Conservation (phyloP, 2,329 filamentous ascomycete species). For the Epichloe gansuensis region DNA sequence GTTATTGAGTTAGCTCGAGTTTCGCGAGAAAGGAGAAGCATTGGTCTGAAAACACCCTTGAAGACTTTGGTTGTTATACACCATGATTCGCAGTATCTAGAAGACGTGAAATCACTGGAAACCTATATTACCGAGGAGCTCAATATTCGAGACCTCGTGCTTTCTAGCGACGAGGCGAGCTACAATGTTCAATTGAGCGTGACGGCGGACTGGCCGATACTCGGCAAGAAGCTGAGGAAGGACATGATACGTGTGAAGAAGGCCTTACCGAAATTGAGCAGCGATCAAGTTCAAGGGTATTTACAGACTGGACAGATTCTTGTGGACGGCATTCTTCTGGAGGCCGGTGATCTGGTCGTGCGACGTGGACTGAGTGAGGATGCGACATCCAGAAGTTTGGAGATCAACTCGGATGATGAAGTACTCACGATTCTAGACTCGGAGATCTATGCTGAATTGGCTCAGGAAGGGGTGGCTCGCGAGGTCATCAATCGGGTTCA, state of each 20-base stretch:
- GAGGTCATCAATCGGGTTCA: constrained; percentile 93
- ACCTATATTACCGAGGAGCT: constrained; percentile 86
- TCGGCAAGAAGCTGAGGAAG: constrained; percentile 97
- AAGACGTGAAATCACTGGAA: constrained; percentile 75
- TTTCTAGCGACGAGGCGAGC: constrained; percentile 76
- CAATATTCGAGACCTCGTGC: constrained; percentile 74
- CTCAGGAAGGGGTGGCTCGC: constrained; percentile 76
- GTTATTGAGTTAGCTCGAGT: constrained; percentile 86
- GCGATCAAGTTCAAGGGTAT: constrained; percentile 70
- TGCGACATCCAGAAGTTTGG: constrained; percentile 58
- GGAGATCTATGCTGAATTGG: constrained; percentile 70
- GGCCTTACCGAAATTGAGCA: constrained; percentile 66
- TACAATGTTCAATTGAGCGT: constrained; percentile 91
- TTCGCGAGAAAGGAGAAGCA: constrained; percentile 70
- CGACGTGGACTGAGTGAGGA: constrained; percentile 67
- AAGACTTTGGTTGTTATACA: constrained; percentile 87
- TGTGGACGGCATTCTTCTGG: constrained; percentile 77
- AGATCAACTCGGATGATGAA: constrained; percentile 80
- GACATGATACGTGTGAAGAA: constrained; percentile 87
- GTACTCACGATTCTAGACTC: constrained; percentile 85
- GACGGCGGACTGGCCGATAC: constrained; percentile 79
- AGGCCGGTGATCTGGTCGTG: constrained; percentile 67
- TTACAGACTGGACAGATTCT: constrained; percentile 60
- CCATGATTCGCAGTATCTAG: constrained; percentile 67
- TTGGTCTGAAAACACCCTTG: constrained; percentile 82